Base-by-base conservation (phyloP, 2,329 filamentous ascomycete genomes). In the Phyllosticta citrichinensis region DNA sequence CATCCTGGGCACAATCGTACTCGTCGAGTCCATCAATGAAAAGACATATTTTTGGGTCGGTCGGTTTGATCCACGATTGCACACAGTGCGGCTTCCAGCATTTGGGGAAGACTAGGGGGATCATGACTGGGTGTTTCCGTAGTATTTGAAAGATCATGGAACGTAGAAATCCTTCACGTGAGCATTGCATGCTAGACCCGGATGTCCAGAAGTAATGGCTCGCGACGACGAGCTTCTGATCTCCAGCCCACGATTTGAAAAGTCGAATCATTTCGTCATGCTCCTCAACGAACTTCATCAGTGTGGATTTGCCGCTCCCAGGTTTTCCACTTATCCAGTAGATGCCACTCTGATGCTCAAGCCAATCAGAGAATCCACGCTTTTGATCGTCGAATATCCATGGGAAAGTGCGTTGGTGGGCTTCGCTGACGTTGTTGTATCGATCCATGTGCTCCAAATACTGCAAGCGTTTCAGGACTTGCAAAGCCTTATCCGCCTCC, bases 251-350 rank as follows among this genome's bases (percentile, higher is more conserved):
- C 0, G 62, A 40, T 2, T 67, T 40, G 0, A 79, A 66, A 22
- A 64, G 62, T 2, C 68, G 33, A 8, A 53, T 62, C 2, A 73
- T 71, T 1, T 62, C 62, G 1, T 63, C n/a, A 24, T 73, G 55
- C 14, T 20, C 9, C 2, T 17, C 40, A 10, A 61, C 33, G 33
- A 51, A 55, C 22, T 61, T 61, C 74, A 80, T 77, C n/a, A 80
- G 61, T 0, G 76, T 79, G 0, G 77, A 79, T 61, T 80, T 80
- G 4, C 77, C 78, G 14, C 75, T 75, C 0, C 77, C 78, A 0
- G 77, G 71, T 55, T 77, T 80, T 1, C 78, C 78, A 20, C 70
- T 71, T 17, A 79, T 72, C 72, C 75, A 61, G 33, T 61, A 61
- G 5, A 61, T 25, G 12, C 40, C 58, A 4, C 22, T n/a, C 0